Conservation (phyloP, 2,329 filamentous ascomycete species). For the Colletotrichum acutatum region DNA sequence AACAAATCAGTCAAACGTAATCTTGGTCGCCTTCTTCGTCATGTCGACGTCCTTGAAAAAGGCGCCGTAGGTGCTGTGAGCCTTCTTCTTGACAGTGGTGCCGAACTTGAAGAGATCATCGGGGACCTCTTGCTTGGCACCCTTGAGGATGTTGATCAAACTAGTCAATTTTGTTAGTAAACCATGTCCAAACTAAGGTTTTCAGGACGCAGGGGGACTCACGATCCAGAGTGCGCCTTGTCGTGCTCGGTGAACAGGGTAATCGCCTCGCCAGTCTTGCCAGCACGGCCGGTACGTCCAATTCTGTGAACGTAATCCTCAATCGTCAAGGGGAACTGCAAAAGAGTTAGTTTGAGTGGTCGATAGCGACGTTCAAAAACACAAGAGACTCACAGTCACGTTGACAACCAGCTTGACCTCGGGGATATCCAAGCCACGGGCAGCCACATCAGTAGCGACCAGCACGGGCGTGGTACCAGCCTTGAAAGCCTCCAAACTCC, state of each 20-base stretch:
- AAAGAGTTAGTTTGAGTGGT: background rate
- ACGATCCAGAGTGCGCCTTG: constrained; percentile 90
- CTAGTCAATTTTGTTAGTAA: constrained; percentile 54
- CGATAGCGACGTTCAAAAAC: background rate
- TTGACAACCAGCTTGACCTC: constrained; percentile 96
- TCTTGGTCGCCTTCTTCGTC: constrained; percentile 88
- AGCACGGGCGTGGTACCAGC: constrained; percentile 82
- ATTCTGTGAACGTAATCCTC: constrained; percentile 99
- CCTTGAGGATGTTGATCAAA: constrained; percentile 93
- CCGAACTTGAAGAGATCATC: constrained; percentile 95
- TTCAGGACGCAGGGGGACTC: constrained; percentile 54
- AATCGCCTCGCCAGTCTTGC: constrained; percentile 87
- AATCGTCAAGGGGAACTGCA: constrained; percentile 86
- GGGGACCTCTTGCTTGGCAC: constrained; percentile 90
- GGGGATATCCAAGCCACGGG: constrained; percentile 93
- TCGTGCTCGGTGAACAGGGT: constrained; percentile 97
- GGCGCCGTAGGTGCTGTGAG: constrained; percentile 91
- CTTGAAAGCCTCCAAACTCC: constrained; percentile 92
- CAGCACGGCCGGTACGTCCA: constrained; percentile 92
- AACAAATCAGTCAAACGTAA: constrained; percentile 78
- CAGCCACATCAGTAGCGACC: constrained; percentile 96
- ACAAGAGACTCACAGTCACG: constrained; percentile 70
- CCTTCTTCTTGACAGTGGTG: constrained; percentile 99
- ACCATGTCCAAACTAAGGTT: background rate
- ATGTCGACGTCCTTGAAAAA: constrained; percentile 93